Percentiles rank a stretch among this genome's conserved stretches.
phyloP scores from a whole-genome alignment of 805 yeast genomes.

The Candida maltosa region DNA sequence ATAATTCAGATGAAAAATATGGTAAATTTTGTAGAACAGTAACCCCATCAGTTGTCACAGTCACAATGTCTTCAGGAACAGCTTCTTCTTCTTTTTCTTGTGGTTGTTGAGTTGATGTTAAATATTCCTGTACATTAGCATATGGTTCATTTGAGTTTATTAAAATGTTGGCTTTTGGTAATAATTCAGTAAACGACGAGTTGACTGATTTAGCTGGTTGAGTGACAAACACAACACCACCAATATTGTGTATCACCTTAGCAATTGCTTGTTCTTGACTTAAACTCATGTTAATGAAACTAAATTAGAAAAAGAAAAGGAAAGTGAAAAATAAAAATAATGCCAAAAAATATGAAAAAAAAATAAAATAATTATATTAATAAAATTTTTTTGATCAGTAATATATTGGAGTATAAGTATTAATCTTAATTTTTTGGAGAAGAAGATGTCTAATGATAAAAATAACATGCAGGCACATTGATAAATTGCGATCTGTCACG shows the following conservation, averaged over 20 bases:
- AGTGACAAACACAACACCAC: slow-evolving; percentile 34
- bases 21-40: slow-evolving; percentile 62
- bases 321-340: neutral
- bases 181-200: slow-evolving; percentile 24
- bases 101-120: neutral
- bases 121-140: slow-evolving; percentile 18
- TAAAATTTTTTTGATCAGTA: too few relatives aligned
- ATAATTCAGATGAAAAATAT: slow-evolving; percentile 38
- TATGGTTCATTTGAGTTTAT: slow-evolving; percentile 54
- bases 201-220: slow-evolving; percentile 45
- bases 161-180: slow-evolving; percentile 24
- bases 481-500: too few relatives aligned
- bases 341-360: neutral
- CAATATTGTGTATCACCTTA: slow-evolving; percentile 8
- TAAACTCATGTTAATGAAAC: slow-evolving; percentile 6
- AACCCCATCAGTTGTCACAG: slow-evolving; percentile 52
- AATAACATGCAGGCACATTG: too few relatives aligned
- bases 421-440: too few relatives aligned
- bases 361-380: too few relatives aligned
- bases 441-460: too few relatives aligned
- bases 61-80: slow-evolving; percentile 21
- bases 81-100: slow-evolving; percentile 9
- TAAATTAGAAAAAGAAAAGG: neutral
- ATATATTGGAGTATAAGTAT: too few relatives aligned
- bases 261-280: slow-evolving; percentile 11